A percentile compares a stretch with the other conserved stretches of the same genome.
phyloP scores from a whole-genome alignment of 2,329 filamentous ascomycete genomes.

The Penicillium sp. region DNA sequence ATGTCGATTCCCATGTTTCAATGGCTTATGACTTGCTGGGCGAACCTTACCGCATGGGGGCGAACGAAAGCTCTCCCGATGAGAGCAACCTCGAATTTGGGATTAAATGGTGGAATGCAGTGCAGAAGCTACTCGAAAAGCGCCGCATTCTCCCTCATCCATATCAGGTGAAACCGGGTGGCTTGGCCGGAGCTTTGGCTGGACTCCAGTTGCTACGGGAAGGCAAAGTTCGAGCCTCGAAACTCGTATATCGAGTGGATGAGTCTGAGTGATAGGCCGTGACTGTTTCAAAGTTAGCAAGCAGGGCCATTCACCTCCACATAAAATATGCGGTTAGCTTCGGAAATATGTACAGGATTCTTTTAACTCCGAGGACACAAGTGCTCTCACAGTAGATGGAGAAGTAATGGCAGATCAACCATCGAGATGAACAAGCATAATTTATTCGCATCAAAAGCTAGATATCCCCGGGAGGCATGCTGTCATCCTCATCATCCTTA shows the following conservation, averaged over 20 bases:
- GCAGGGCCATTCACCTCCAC: background rate
- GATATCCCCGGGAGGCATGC: too few relatives aligned
- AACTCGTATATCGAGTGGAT: constrained; percentile 20
- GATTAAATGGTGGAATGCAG: constrained; percentile 9
- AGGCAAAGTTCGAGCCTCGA: constrained; percentile 18
- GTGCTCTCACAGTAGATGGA: background rate
- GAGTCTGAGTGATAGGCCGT: background rate
- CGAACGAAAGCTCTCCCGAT: constrained; percentile 4
- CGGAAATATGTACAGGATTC: background rate
- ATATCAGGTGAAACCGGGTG: constrained; percentile 13
- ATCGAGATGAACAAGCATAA: too few relatives aligned
- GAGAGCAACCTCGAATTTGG: constrained; percentile 14
- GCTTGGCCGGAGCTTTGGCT: constrained; percentile 13
- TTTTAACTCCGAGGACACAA: background rate
- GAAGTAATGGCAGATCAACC: too few relatives aligned
- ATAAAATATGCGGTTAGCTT: background rate
- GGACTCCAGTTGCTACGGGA: constrained; percentile 20
- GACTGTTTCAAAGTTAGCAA: background rate
- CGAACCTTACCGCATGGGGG: constrained; percentile 17
- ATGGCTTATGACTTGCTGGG: constrained; percentile 21
- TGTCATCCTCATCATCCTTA: too few relatives aligned
- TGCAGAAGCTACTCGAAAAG: constrained; percentile 12
- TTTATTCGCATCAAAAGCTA: too few relatives aligned
- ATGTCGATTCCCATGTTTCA: constrained; percentile 19
- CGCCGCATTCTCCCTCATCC: constrained; percentile 17